These are phyloP conservation scores for Aspergillus avenaceus DNA, from an alignment of 495 filamentous ascomycete genomes.

Conservation along the genomic window DNA sequence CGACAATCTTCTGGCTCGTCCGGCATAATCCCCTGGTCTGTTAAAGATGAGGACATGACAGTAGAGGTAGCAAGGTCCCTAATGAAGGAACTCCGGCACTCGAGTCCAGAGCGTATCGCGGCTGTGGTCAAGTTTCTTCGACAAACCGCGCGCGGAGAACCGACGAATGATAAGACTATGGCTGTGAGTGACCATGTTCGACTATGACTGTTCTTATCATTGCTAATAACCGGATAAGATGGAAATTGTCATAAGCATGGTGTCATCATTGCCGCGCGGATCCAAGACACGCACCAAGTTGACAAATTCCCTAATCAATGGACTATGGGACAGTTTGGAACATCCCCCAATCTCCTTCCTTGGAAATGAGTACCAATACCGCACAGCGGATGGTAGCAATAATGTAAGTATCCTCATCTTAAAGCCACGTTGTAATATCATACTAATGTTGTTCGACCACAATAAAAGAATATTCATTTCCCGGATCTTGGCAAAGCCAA, in stretches of 20 bases:
- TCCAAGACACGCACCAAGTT: constrained; percentile 43
- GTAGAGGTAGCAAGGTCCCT: too few species aligned
- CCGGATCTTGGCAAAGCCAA: constrained; percentile 46
- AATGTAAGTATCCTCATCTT: constrained; percentile 15
- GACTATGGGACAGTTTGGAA: constrained; percentile 55
- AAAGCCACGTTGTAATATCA: not conserved
- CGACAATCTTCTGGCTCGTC: too few species aligned
- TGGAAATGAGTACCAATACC: constrained; percentile 25
- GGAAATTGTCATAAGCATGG: not conserved
- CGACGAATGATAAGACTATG: too few species aligned
- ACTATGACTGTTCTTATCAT: too few species aligned
- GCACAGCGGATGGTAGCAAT: constrained; percentile 31
- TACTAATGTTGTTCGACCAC: not conserved
- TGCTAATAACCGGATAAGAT: too few species aligned
- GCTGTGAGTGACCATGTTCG: too few species aligned
- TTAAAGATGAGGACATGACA: too few species aligned
- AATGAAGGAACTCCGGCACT: too few species aligned
- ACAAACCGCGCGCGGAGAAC: too few species aligned
- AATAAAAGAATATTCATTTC: constrained; percentile 12
- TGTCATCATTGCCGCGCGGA: constrained; percentile 27
- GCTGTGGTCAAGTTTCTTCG: too few species aligned
- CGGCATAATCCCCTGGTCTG: too few species aligned
- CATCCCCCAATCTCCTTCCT: constrained; percentile 53
- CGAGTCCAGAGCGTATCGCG: too few species aligned
- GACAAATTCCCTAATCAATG: constrained; percentile 48